phyloP scores from a whole-genome alignment of 331 rosid genomes.

The Acacia pycnantha region DNA sequence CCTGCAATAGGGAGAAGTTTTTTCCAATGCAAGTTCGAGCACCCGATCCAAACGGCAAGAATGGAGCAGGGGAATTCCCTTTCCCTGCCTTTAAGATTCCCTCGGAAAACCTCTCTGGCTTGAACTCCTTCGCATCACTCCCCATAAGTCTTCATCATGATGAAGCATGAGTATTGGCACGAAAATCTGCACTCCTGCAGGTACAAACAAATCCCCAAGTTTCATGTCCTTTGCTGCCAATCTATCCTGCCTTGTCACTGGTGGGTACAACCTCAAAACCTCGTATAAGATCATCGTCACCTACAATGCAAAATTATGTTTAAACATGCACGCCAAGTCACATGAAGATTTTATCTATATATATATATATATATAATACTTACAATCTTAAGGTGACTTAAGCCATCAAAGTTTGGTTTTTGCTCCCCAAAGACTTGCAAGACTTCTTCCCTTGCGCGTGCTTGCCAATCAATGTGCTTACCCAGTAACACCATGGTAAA shows the following conservation, averaged over 20 bases:
- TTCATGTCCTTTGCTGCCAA: not conserved
- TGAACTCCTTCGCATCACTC: not conserved
- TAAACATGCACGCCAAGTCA: too few relatives aligned
- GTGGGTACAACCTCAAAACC: not conserved
- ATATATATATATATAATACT: not conserved
- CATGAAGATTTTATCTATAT: too few relatives aligned
- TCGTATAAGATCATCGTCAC: too few relatives aligned
- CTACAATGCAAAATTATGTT: not conserved
- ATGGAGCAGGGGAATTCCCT: not conserved
- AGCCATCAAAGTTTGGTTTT: not conserved
- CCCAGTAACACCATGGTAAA: conserved; percentile 39
- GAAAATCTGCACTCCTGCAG: not conserved
- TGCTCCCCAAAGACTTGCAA: not conserved
- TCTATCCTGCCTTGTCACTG: not conserved
- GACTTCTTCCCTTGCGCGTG: conserved; percentile 21
- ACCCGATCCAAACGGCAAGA: conserved; percentile 49
- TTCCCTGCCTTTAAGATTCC: conserved; percentile 34
- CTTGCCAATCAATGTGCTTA: conserved; percentile 46
- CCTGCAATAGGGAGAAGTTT: not conserved
- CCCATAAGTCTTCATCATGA: not conserved
- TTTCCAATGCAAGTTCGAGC: conserved; percentile 32
- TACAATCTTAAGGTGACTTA: not conserved
- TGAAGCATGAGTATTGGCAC: not conserved
- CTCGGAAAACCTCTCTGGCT: not conserved
- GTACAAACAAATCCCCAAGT: conserved; percentile 1